A percentile compares a stretch with the other conserved stretches of the same genome.
These are phyloP conservation scores for bread wheat (Triticum aestivum) DNA, from an alignment of 176 grass and related monocot species.

Conservation along the genomic window DNA sequence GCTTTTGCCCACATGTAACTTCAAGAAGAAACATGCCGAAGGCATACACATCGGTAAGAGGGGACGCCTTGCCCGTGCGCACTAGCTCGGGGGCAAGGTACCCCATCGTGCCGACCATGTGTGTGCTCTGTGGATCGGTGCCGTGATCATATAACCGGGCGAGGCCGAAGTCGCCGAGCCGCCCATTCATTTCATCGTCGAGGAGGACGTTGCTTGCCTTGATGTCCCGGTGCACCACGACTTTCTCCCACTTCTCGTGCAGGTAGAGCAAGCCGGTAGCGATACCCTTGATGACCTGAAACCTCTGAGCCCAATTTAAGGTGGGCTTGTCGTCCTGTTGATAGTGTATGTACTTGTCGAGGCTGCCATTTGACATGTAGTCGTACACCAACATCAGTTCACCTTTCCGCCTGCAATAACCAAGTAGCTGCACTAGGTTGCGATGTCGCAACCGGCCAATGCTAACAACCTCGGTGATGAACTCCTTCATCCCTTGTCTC, in stretches of 20 bases:
- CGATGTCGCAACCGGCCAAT: not conserved
- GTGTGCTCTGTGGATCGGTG: not conserved
- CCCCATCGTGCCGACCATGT: not conserved
- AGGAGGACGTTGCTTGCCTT: slow-evolving; percentile 6
- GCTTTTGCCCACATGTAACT: not conserved
- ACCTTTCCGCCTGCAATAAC: slow-evolving; percentile 44
- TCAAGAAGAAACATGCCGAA: slow-evolving; percentile 12
- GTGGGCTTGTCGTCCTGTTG: not conserved
- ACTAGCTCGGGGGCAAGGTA: slow-evolving; percentile 29
- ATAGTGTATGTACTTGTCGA: slow-evolving; percentile 23
- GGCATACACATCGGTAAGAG: not conserved
- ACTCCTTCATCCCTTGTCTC: slow-evolving; percentile 46
- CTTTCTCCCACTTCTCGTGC: slow-evolving; percentile 33
- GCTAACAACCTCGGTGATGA: slow-evolving; percentile 18
- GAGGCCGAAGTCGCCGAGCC: not conserved
- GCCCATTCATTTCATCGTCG: not conserved
- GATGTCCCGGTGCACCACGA: slow-evolving; percentile 24
- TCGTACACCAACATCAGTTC: slow-evolving; percentile 39
- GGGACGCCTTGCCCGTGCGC: not conserved
- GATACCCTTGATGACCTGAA: slow-evolving; percentile 27
- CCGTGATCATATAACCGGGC: not conserved
- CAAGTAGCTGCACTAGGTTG: not conserved
- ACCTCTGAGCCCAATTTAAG: slow-evolving; percentile 22
- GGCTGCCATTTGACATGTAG: slow-evolving; percentile 44
- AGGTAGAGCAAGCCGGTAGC: slow-evolving; percentile 33